phyloP scores from a whole-genome alignment of 352 stramenopile genomes.

The Thraustochytrium sp. region DNA sequence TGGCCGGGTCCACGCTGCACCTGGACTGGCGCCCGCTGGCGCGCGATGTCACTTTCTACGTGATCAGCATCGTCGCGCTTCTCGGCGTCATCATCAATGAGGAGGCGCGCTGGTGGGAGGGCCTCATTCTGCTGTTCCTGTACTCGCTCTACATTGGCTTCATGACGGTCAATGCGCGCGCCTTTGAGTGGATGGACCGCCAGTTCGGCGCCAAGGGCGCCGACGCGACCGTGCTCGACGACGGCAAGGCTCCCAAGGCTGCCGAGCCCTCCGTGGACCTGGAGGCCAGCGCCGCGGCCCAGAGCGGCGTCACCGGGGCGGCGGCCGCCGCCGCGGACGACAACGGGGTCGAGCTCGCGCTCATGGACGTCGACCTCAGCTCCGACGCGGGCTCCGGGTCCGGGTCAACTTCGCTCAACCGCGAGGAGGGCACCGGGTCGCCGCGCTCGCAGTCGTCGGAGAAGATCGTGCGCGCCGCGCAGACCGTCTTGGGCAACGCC shows the following conservation, averaged over 20 bases:
- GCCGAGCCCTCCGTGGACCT: background rate
- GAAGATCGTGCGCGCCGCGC: background rate
- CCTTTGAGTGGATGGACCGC: constrained; percentile 58
- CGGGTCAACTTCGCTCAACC: no score
- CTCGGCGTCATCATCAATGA: constrained; percentile 22
- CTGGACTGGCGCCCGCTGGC: constrained; percentile 46
- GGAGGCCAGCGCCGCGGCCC: background rate
- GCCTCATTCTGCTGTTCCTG: constrained; percentile 24
- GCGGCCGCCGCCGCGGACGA: background rate
- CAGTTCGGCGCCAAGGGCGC: constrained; percentile 47
- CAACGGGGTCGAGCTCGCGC: background rate
- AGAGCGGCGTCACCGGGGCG: background rate
- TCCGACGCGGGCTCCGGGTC: no score
- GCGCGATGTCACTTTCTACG: constrained; percentile 44
- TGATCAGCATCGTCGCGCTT: constrained; percentile 38
- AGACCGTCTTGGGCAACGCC: background rate
- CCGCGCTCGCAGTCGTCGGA: background rate
- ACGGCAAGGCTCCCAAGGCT: background rate
- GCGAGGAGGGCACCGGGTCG: no score
- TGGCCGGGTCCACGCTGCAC: constrained; percentile 15
- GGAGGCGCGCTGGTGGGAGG: constrained; percentile 40
- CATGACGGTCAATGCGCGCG: constrained; percentile 42
- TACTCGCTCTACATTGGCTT: constrained; percentile 37
- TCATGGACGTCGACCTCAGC: background rate
- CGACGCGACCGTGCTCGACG: background rate